Evolutionary conservation across 352 stramenopile species (phyloP), one percentile per base, ranked within the genome.

Genomic region (Globisporangium carolinianum): DNA sequence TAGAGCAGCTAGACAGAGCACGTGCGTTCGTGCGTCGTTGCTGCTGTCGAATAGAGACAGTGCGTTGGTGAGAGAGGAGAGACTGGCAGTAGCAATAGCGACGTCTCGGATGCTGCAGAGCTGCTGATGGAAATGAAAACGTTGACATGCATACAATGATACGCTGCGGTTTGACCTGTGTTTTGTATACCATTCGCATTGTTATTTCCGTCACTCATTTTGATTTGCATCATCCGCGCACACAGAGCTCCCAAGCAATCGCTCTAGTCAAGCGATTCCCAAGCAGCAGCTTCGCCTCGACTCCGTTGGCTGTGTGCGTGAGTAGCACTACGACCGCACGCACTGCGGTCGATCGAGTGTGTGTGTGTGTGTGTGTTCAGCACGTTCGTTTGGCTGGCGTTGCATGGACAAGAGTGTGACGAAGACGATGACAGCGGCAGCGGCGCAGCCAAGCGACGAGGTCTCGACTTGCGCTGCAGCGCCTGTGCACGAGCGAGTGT

Each of bases 401-500:
- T 47, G 42, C 7, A 15, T 47, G 42, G 42, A 47, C 11, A 2
- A 17, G 42, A n/a, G 42, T 24, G 53, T 15, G 53, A 57, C 48
- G 24, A 36, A 11, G 60, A 61, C 17, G 50, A 48, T 7, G 55
- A 38, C 50, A 36, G 49, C 17, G 65, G 56, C 24, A 63, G 68
- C n/a, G 71, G 50, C 11, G 17, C 46, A 35, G 46, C 46, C n/a
- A 32, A 32, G 24, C 24, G 24, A 32, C 24, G 24, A 32, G 24
- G 24, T 35, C 10, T 9, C 47, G 62, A 65, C 55, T 62, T 55
- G 55, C 66, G 53, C 55, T 56, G 51, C 36, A 61, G 52, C 69
- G 68, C 69, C 76, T 74, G 63, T 57, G 65, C 12, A 47, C 57
- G 53, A 63, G 43, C 55, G 39, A 76, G 51, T 58, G 68, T 67